Base-by-base conservation (phyloP, 495 filamentous ascomycete species). In the Apodospora peruviana region DNA sequence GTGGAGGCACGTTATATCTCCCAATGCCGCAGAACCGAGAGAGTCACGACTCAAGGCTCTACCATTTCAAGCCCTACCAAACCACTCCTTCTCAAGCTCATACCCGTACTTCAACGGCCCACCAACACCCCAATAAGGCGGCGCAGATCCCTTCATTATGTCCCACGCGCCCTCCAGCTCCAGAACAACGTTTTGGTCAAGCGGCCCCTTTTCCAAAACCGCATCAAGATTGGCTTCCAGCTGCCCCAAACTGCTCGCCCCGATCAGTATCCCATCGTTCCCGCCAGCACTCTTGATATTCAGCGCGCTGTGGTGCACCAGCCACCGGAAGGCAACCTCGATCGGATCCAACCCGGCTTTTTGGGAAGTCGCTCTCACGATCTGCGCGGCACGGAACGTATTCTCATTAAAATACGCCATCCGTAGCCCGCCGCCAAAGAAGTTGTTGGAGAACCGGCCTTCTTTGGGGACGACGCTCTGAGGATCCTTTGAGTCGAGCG, bases 321-420 rank as follows among this genome's bases (percentile, higher is more conserved):
- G 60, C 88, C 88, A 91, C 40, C 88, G 74, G 40, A 94, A 63
- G 3, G 87, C 87, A 1, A 77, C 79, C 64, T 91, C 88, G 1
- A 88, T 61, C 61, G 90, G 63, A 0, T 81, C 86, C 27, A 93
- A 59, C 2, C 78, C 79, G 48, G 87, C 74, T 59, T 83, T 81
- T 52, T 84, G 66, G 2, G 80, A 83, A 2, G 82, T 82, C 0
- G 78, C 76, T 62, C 87, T 82, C 48, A 91, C 78, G 22, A 86
- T 57, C 9, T 70, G 59, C 22, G 90, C 69, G 2, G 87, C 88
- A 17, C 82, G 80, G 59, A 91, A 89, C 5, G 79, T 84, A 0
- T 76, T 70, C 40, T 88, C 81, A 45, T 79, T 77, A 65, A 90
- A 91, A 61, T 90, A 91, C 18, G 82, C 74, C 1, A 74, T 69